These are phyloP conservation scores for Citrullus amarus DNA, from an alignment of 306 rosid genomes.

Conservation along the genomic window DNA sequence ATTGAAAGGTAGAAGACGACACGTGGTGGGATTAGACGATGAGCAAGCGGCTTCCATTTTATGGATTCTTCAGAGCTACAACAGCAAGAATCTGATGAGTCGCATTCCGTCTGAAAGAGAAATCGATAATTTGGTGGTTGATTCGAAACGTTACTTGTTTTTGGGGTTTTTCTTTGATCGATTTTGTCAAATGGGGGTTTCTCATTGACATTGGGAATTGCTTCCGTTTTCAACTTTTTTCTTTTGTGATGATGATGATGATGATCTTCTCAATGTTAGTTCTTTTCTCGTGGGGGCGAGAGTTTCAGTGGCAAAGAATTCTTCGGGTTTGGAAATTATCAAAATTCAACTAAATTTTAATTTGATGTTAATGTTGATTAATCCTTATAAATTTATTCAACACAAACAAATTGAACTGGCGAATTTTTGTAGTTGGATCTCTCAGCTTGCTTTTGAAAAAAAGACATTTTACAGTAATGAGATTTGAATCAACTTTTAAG, in stretches of 20 bases:
- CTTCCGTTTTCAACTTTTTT: background rate
- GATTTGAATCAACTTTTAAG: too few relatives aligned
- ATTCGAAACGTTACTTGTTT: background rate
- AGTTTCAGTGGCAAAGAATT: background rate
- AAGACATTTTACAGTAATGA: too few relatives aligned
- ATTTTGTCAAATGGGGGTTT: background rate
- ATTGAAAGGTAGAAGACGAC: background rate
- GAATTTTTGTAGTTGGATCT: too few relatives aligned
- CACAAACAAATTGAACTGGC: too few relatives aligned
- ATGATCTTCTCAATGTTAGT: background rate
- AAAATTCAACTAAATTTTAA: too few relatives aligned
- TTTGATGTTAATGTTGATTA: too few relatives aligned
- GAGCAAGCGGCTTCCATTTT: slow-evolving; percentile 5
- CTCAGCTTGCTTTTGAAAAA: too few relatives aligned
- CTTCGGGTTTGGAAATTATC: background rate
- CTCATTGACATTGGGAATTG: background rate
- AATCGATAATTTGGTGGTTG: background rate
- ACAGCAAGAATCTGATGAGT: background rate
- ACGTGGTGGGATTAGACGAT: slow-evolving; percentile 1
- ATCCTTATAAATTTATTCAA: too few relatives aligned
- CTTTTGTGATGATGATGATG: background rate
- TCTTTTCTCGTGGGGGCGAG: background rate
- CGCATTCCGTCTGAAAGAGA: background rate
- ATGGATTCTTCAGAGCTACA: background rate
- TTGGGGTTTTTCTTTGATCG: background rate